These are phyloP conservation scores for Mycena venus DNA, from an alignment of 768 basidiomycete genomes.

Conservation along the genomic window DNA sequence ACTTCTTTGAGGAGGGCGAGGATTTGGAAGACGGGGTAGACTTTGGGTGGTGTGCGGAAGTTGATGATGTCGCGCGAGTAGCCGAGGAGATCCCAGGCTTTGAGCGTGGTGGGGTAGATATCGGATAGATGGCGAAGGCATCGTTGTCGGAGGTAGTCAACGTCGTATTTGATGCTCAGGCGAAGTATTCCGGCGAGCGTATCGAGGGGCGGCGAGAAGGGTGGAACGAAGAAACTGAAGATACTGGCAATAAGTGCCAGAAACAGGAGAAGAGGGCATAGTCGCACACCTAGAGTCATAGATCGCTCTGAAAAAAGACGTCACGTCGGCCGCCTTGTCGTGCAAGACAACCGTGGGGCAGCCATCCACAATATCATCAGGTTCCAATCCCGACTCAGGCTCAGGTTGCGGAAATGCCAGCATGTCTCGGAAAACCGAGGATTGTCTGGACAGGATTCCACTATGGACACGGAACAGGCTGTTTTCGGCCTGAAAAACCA, in stretches of 20 bases:
- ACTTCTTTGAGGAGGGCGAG: constrained; percentile 15
- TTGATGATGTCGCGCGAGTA: constrained; percentile 25
- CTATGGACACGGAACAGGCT: constrained; percentile 24
- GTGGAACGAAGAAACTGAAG: constrained; percentile 27
- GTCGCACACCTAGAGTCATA: constrained; percentile 28
- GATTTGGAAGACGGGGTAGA: constrained; percentile 25
- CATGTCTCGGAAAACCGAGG: constrained; percentile 29
- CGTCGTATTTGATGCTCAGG: constrained; percentile 30
- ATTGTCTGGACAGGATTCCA: constrained; percentile 12
- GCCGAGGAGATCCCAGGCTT: constrained; percentile 19
- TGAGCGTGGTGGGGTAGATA: constrained; percentile 23
- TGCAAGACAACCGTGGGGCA: constrained; percentile 24
- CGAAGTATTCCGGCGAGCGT: constrained; percentile 22
- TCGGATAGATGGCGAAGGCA: constrained; percentile 23
- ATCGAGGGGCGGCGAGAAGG: constrained; percentile 10
- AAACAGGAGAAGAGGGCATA: neutral
- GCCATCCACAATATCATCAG: constrained; percentile 22
- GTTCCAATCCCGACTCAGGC: neutral
- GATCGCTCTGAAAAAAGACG: constrained; percentile 23
- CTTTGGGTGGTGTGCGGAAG: constrained; percentile 14
- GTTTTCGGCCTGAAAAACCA: constrained; percentile 27
- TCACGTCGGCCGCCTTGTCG: constrained; percentile 19
- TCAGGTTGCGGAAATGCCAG: constrained; percentile 23
- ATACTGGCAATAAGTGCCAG: neutral
- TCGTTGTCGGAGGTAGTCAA: constrained; percentile 19